Evolutionary conservation across 768 basidiomycete species (phyloP).

Genomic region (Podaxis rugospora): DNA sequence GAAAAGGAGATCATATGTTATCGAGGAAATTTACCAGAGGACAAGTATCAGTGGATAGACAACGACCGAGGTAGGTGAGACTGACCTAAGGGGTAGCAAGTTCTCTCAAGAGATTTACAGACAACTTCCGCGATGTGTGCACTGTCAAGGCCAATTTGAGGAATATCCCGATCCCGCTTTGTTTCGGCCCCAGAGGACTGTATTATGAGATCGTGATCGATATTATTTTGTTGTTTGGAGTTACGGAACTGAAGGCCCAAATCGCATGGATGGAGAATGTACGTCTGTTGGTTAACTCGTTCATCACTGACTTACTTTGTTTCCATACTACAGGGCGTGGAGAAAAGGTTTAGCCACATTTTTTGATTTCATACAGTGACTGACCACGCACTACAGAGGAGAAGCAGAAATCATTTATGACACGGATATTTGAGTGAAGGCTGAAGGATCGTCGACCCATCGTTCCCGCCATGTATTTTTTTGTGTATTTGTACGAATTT

Average conservation of each 20-base stretch:
- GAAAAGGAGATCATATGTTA: neutral
- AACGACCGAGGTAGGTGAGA: constrained; percentile 6
- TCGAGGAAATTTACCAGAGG: neutral
- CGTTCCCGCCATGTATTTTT: neutral
- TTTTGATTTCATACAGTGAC: neutral
- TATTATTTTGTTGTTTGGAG: constrained; percentile 46
- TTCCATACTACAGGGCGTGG: constrained; percentile 23
- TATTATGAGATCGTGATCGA: constrained; percentile 33
- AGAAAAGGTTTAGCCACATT: constrained; percentile 27
- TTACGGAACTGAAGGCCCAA: constrained; percentile 50
- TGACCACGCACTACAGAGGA: neutral
- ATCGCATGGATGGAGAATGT: constrained; percentile 47
- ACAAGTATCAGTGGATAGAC: constrained; percentile 2
- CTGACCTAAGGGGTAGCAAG: neutral
- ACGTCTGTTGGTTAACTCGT: constrained; percentile 16
- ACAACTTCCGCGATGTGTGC: constrained; percentile 24
- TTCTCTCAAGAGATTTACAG: constrained; percentile 9
- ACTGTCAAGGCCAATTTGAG: constrained; percentile 24
- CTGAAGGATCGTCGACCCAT: constrained; percentile 15
- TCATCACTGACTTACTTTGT: neutral
- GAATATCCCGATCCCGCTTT: constrained; percentile 17
- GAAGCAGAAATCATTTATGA: neutral
- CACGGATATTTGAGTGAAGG: neutral
- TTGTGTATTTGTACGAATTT: constrained; percentile 4
- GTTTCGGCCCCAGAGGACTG: constrained; percentile 9